Evolutionary conservation across 73 alveolate species (phyloP), one percentile per base, ranked within the genome.

Genomic region (Breviolum minutum): DNA sequence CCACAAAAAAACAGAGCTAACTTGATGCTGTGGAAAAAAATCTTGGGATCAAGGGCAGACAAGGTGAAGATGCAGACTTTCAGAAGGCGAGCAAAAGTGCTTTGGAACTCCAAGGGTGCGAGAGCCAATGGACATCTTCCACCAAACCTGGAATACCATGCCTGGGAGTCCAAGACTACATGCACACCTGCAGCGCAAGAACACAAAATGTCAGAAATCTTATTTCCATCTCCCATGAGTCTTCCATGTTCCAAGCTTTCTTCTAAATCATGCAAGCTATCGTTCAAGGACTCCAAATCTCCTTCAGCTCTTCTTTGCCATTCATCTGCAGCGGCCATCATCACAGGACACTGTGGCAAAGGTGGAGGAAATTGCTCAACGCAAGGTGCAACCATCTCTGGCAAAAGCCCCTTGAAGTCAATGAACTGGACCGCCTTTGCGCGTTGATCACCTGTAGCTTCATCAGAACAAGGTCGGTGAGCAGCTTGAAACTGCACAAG

Each of bases 101-200:
- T 16, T 71, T 63, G 82, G 26, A 40, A 27, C 13, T 63, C 95
- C 14, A 63, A 2, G 17, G 64, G 26, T 14, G 69, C 70, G 63
- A 9, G 30, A 64, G 26, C 26, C 84, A 84, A 84, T 0, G 81
- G 60, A 19, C 0, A 8, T 26, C 48, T 7, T 7, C 60, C 48
- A n/a, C 68, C 84, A 29, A 87, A 87, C 16, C 32, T 71, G 82
- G 63, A 69, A 11, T 69, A 87, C 95, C 95, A 87, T 20, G 84
- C 84, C 40, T 30, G 76, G 30, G 84, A 87, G 24, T 87, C 95
- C 95, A 87, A 66, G 19, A 87, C 27, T 66, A 87, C 95, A 14
- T 87, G 95, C 70, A 64, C 84, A 63, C 95, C 95, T 7, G 95
- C 95, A 17, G 30, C 64, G 48, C 95, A 87, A 16, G 62, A 87